phyloP scores from a whole-genome alignment of 1,284 basidiomycete genomes.

The Kalmanozyma brasiliensis region DNA sequence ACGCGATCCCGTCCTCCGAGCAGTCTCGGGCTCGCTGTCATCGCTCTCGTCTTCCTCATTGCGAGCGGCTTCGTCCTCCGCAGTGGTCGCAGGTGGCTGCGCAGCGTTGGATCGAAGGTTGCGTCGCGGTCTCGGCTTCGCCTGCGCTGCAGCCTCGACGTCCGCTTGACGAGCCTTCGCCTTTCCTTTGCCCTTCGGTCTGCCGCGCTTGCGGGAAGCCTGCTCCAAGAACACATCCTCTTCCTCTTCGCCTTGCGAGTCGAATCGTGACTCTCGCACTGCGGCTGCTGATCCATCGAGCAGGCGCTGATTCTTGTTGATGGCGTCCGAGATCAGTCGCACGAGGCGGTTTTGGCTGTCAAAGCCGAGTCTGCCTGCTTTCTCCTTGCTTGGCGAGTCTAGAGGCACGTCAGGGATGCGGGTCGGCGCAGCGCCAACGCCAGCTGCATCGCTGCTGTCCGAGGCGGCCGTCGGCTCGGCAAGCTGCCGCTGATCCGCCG shows the following conservation, averaged over 20 bases:
- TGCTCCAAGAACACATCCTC: conserved; percentile 46
- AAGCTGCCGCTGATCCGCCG: background rate
- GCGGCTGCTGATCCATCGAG: conserved; percentile 28
- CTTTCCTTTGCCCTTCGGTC: conserved; percentile 18
- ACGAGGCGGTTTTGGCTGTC: conserved; percentile 45
- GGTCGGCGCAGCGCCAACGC: background rate
- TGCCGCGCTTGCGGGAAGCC: conserved; percentile 8
- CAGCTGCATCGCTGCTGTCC: conserved; percentile 23
- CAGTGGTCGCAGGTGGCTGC: background rate
- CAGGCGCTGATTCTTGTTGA: conserved; percentile 17
- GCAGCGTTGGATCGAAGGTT: conserved; percentile 17
- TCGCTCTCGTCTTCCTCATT: background rate
- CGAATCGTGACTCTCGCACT: conserved; percentile 43
- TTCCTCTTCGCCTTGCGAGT: conserved; percentile 48
- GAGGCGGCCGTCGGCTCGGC: conserved; percentile 4
- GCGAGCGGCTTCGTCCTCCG: background rate
- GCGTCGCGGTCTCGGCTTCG: conserved; percentile 21
- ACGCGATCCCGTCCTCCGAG: conserved; percentile 14
- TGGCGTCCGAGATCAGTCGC: conserved; percentile 4
- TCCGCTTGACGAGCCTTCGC: background rate
- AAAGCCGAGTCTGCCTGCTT: conserved; percentile 38
- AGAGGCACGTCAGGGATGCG: conserved; percentile 24
- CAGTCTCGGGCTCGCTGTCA: conserved; percentile 14
- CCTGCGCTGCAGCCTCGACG: background rate
- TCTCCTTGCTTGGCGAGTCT: conserved; percentile 39